These are phyloP conservation scores for Articulospora tetracladia DNA, from an alignment of 495 filamentous ascomycete genomes.

Conservation along the genomic window DNA sequence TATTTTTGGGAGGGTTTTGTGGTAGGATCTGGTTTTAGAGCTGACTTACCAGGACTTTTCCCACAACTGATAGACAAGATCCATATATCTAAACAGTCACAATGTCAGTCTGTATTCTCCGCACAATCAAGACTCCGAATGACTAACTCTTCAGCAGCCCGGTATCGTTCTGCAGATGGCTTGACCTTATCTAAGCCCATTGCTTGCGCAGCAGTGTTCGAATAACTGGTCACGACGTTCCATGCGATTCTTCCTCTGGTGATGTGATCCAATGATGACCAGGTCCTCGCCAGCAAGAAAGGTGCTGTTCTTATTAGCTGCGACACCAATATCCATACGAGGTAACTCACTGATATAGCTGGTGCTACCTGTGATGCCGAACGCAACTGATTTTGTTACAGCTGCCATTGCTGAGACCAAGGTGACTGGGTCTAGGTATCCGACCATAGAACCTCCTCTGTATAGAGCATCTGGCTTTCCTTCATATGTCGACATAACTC, in stretches of 20 bases:
- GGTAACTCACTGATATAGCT: slow-evolving; percentile 2
- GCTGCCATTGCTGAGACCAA: slow-evolving; percentile 7
- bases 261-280: slow-evolving; percentile 9
- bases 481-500: background rate
- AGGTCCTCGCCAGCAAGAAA: slow-evolving; percentile 5
- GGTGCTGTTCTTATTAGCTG: background rate
- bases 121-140: slow-evolving; percentile 42
- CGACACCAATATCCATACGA: too few relatives aligned
- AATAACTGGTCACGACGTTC: slow-evolving; percentile 63
- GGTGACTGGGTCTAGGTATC: background rate
- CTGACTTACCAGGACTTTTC: slow-evolving; percentile 44
- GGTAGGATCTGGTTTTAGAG: too few relatives aligned
- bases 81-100: background rate
- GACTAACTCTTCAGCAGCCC: slow-evolving; percentile 57
- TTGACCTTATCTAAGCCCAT: slow-evolving; percentile 52
- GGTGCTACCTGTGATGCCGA: slow-evolving; percentile 4
- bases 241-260: slow-evolving; percentile 40
- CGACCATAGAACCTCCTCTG: background rate
- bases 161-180: slow-evolving; percentile 59
- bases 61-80: slow-evolving; percentile 37
- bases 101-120: background rate
- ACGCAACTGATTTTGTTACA: background rate
- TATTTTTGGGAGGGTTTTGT: too few relatives aligned
- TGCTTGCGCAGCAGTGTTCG: slow-evolving; percentile 55
- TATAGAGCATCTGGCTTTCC: background rate